These are phyloP conservation scores for Mycosphaerella sp. DNA, from an alignment of 2,329 filamentous ascomycete species.

Conservation along the genomic window DNA sequence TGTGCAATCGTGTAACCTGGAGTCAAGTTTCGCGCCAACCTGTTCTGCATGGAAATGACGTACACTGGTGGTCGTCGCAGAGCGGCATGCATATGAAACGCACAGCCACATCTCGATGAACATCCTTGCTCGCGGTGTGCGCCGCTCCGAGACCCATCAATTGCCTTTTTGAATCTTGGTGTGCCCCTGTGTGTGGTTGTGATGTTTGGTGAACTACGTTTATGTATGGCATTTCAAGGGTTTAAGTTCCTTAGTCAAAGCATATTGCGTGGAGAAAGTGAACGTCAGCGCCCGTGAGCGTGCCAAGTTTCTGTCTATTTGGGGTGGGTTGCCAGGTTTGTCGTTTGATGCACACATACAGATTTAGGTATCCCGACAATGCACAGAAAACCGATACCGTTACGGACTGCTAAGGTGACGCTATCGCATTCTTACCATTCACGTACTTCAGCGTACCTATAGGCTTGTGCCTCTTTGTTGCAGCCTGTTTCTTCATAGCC, in stretches of 20 bases:
- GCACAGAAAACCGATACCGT: neutral
- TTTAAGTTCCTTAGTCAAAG: neutral
- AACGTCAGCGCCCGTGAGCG: neutral
- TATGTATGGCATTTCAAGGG: neutral
- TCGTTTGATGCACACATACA: neutral
- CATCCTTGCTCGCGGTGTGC: neutral
- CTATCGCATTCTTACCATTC: constrained; percentile 13
- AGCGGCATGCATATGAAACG: constrained; percentile 3
- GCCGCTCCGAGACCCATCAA: neutral
- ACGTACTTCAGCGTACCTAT: constrained; percentile 28
- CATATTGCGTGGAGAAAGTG: neutral
- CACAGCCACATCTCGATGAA: constrained; percentile 10
- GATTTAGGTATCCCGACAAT: neutral
- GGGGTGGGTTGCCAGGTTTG: neutral
- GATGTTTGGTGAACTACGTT: neutral
- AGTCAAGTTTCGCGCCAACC: constrained; percentile 14
- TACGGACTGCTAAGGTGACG: neutral
- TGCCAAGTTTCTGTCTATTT: neutral
- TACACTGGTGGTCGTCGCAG: constrained; percentile 1
- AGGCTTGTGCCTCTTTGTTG: constrained; percentile 17
- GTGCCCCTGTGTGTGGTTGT: neutral
- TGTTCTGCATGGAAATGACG: constrained; percentile 11
- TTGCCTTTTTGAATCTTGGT: neutral
- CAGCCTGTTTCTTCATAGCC: constrained; percentile 17
- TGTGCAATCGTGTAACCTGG: constrained; percentile 3